Conservation (phyloP, 805 yeast species). For the Barnettozyma siamensis region DNA sequence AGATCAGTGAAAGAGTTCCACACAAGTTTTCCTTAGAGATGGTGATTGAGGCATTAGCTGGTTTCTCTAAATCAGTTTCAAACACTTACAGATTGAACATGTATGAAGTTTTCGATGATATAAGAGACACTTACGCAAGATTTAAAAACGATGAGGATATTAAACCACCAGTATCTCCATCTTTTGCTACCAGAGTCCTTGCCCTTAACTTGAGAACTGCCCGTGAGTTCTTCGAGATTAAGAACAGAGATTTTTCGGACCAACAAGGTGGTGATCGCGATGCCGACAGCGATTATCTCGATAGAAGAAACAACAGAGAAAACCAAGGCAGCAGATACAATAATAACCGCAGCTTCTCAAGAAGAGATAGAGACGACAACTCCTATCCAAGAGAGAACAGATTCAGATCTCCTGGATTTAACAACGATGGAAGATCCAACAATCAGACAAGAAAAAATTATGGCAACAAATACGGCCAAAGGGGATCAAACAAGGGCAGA, state of each 20-base stretch:
- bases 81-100: conserved; percentile 29
- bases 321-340: not conserved
- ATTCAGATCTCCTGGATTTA: not conserved
- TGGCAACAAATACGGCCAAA: not conserved
- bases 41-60: conserved; percentile 30
- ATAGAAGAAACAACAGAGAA: conserved; percentile 2
- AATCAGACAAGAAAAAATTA: not conserved
- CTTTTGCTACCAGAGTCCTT: conserved; percentile 19
- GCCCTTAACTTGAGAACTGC: conserved; percentile 20
- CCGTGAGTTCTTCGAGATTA: conserved; percentile 15
- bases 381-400: not conserved
- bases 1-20: conserved; percentile 21
- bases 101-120: conserved; percentile 28
- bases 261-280: not conserved
- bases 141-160: conserved; percentile 15
- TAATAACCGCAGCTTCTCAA: no score
- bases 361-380: no score
- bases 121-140: conserved; percentile 26
- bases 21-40: conserved; percentile 27
- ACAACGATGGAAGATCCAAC: not conserved
- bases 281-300: not conserved
- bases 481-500: not conserved
- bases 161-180: conserved; percentile 18
- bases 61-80: conserved; percentile 30
- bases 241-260: not conserved